A percentile compares a stretch with the other conserved stretches of the same genome.
Evolutionary conservation across 73 alveolate species (phyloP).

Genomic region (Paramecium octaurelia): DNA sequence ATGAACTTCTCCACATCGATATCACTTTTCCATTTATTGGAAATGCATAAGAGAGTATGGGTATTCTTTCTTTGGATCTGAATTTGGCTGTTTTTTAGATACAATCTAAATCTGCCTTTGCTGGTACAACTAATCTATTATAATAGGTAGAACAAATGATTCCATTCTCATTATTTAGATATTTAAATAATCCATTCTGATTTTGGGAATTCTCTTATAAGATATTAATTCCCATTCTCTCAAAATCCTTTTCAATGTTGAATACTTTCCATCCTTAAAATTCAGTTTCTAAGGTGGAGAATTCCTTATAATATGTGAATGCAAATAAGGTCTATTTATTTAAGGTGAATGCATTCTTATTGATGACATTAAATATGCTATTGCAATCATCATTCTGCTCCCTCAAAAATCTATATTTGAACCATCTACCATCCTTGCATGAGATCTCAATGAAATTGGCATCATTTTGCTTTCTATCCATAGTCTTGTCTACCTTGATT

Average conservation of each 20-base stretch:
- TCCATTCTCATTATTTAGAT: constrained; percentile 51
- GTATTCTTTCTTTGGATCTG: constrained; percentile 62
- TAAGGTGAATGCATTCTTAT: constrained; percentile 14
- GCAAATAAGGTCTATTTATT: constrained; percentile 31
- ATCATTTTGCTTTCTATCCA: constrained; percentile 45
- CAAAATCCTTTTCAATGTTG: constrained; percentile 41
- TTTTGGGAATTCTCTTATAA: neutral
- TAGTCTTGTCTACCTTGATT: constrained; percentile 30
- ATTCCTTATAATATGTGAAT: neutral
- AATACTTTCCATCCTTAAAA: constrained; percentile 43
- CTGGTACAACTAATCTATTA: constrained; percentile 41
- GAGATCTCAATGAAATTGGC: constrained; percentile 11
- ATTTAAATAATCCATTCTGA: constrained; percentile 40
- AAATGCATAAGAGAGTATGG: constrained; percentile 49
- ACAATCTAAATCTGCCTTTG: constrained; percentile 41
- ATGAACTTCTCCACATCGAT: constrained; percentile 60
- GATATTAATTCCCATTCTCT: constrained; percentile 27
- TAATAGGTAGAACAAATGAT: constrained; percentile 50
- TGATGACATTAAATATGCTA: neutral
- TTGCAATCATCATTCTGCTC: constrained; percentile 14
- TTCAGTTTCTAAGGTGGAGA: neutral
- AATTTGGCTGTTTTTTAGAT: constrained; percentile 36
- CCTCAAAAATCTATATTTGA: neutral
- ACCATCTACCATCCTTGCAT: constrained; percentile 54
- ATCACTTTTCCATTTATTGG: neutral